Conservation (phyloP, 2,329 filamentous ascomycete genomes). For the Ophiostoma sp. region DNA sequence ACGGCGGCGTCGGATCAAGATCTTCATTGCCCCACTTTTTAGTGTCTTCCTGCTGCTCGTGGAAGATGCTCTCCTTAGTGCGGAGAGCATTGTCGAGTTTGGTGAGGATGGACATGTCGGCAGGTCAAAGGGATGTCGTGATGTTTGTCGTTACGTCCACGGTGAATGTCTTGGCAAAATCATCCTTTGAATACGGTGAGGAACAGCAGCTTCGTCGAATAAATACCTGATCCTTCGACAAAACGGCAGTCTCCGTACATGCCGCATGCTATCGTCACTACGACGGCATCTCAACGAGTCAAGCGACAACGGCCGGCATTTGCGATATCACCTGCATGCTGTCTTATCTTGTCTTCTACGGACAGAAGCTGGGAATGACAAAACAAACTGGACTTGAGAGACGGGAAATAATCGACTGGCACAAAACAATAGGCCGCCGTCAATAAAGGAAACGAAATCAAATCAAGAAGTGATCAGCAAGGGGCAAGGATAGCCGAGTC, state of each 20-base stretch:
- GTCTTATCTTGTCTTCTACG: background rate
- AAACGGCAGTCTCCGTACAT: background rate
- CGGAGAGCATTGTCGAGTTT: constrained; percentile 16
- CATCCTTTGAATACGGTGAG: background rate
- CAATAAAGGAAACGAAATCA: background rate
- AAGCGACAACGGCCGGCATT: background rate
- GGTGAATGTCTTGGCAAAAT: background rate
- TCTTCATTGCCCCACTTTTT: constrained; percentile 25
- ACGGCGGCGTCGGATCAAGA: constrained; percentile 22
- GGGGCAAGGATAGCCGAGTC: background rate
- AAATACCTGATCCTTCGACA: background rate
- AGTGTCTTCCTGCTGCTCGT: constrained; percentile 13
- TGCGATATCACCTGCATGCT: background rate
- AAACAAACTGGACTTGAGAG: background rate
- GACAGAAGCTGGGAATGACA: background rate
- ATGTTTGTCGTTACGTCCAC: background rate
- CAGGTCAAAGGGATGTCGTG: background rate
- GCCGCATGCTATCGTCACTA: background rate
- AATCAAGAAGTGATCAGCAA: background rate
- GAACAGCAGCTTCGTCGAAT: background rate
- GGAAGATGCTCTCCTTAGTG: constrained; percentile 22
- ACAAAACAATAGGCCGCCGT: background rate
- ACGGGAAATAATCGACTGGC: background rate
- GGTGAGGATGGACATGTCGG: constrained; percentile 2
- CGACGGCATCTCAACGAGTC: background rate